Evolutionary conservation across 805 yeast genomes (phyloP).

Genomic region (Saccharomycopsis lassenensis): DNA sequence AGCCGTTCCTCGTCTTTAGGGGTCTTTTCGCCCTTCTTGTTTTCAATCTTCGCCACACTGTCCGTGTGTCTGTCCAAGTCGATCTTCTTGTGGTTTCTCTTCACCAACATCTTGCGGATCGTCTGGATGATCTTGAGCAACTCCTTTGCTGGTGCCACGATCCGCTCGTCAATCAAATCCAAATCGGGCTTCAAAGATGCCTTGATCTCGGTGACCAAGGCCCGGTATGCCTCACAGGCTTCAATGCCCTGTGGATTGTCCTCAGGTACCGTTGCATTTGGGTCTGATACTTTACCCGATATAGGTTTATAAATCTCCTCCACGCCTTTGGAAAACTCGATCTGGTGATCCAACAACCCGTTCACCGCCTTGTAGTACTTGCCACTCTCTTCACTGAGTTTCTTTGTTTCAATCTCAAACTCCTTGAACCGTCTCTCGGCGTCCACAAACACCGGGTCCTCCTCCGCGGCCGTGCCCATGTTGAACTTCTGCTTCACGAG

Average conservation of each 20-base stretch:
- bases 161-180: conserved; percentile 81
- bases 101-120: conserved; percentile 87
- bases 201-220: conserved; percentile 77
- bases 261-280: conserved; percentile 68
- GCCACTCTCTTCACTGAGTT: conserved; percentile 79
- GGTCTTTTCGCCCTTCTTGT: conserved; percentile 71
- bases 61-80: conserved; percentile 83
- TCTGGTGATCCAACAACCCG: conserved; percentile 87
- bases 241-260: conserved; percentile 95
- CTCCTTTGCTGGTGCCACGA: conserved; percentile 88
- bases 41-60: conserved; percentile 59
- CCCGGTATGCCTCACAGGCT: conserved; percentile 88
- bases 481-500: conserved; percentile 80
- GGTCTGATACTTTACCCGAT: conserved; percentile 84
- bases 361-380: conserved; percentile 86
- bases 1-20: conserved; percentile 85
- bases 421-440: conserved; percentile 96
- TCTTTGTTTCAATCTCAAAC: conserved; percentile 80
- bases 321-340: conserved; percentile 90
- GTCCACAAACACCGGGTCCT: conserved; percentile 83
- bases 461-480: conserved; percentile 61
- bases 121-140: conserved; percentile 68
- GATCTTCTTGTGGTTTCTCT: conserved; percentile 90
- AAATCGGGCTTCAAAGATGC: conserved; percentile 83
- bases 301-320: conserved; percentile 96